phyloP scores from a whole-genome alignment of 331 rosid genomes.

The Malus hybrid region DNA sequence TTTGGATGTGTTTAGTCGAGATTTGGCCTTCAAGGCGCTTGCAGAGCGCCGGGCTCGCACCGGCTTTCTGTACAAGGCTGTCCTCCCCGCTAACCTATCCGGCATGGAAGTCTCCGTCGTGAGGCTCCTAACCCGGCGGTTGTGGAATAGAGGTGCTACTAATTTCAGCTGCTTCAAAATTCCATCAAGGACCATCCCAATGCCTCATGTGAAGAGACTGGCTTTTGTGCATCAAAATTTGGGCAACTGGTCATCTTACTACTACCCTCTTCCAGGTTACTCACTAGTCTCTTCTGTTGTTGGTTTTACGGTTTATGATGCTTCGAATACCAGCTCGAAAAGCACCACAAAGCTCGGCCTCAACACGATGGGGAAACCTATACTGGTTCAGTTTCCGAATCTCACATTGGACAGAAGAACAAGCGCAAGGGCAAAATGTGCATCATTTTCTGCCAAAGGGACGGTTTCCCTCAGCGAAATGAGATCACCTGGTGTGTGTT shows the following conservation, averaged over 20 bases:
- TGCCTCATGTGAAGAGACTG: slow-evolving; percentile 72
- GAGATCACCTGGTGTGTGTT: slow-evolving; percentile 42
- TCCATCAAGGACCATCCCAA: slow-evolving; percentile 60
- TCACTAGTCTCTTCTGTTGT: slow-evolving; percentile 58
- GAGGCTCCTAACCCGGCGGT: slow-evolving; percentile 61
- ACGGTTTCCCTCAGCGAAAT: slow-evolving; percentile 36
- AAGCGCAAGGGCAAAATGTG: slow-evolving; percentile 46
- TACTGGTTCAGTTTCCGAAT: slow-evolving; percentile 45
- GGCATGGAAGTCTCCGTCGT: slow-evolving; percentile 61
- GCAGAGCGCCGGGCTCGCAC: slow-evolving; percentile 49
- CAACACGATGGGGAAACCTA: slow-evolving; percentile 49
- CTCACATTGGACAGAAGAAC: slow-evolving; percentile 11
- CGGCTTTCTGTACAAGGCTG: slow-evolving; percentile 51
- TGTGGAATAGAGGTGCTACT: slow-evolving; percentile 82
- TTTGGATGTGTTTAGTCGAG: slow-evolving; percentile 50
- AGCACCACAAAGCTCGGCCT: slow-evolving; percentile 43
- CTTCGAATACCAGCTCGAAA: slow-evolving; percentile 40
- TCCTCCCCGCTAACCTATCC: slow-evolving; percentile 57
- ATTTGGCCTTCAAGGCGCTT: slow-evolving; percentile 48
- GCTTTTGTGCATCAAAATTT: slow-evolving; percentile 64
- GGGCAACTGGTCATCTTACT: slow-evolving; percentile 67
- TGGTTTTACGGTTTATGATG: slow-evolving; percentile 77
- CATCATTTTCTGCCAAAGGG: slow-evolving; percentile 46
- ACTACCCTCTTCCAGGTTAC: slow-evolving; percentile 53
- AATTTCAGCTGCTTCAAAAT: slow-evolving; percentile 53